These are phyloP conservation scores for Hypoxylon crocopeplum DNA, from an alignment of 495 filamentous ascomycete species.

Conservation along the genomic window DNA sequence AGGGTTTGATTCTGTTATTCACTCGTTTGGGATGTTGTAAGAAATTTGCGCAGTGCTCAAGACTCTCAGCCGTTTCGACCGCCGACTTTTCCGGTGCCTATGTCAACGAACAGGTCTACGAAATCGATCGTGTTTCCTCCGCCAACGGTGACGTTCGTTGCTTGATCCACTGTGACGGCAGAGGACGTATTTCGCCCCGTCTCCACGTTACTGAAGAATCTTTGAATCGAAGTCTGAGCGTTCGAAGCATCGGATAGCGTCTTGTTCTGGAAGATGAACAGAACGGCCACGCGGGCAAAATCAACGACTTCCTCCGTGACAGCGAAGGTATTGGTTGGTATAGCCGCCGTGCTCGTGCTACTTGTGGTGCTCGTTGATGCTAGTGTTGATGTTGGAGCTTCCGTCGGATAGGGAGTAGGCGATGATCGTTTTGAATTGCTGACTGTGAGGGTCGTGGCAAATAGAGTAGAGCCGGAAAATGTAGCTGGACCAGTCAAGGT, in stretches of 20 bases:
- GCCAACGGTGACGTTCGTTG: conserved; percentile 52
- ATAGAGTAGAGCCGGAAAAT: conserved; percentile 28
- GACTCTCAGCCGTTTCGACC: conserved; percentile 14
- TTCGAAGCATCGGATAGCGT: conserved; percentile 57
- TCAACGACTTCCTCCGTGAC: conserved; percentile 62
- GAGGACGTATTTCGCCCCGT: conserved; percentile 30
- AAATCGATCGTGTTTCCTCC: conserved; percentile 55
- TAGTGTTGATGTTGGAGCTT: conserved; percentile 31
- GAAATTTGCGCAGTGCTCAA: neutral
- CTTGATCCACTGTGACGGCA: conserved; percentile 35
- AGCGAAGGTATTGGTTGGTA: conserved; percentile 43
- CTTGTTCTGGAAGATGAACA: conserved; percentile 67
- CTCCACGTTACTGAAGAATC: conserved; percentile 52
- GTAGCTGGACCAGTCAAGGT: conserved; percentile 35
- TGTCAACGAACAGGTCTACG: conserved; percentile 47
- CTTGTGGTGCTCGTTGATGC: conserved; percentile 32
- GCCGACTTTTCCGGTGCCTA: conserved; percentile 44
- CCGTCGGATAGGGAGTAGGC: conserved; percentile 33
- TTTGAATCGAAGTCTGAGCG: conserved; percentile 64
- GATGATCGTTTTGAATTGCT: conserved; percentile 29
- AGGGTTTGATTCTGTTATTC: neutral
- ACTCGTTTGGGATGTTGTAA: conserved; percentile 1
- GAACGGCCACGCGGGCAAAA: conserved; percentile 69
- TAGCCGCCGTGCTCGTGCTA: conserved; percentile 21
- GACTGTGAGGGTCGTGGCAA: conserved; percentile 32